These are phyloP conservation scores for Globisporangium acanthophoron DNA, from an alignment of 352 stramenopile genomes.

Conservation along the genomic window DNA sequence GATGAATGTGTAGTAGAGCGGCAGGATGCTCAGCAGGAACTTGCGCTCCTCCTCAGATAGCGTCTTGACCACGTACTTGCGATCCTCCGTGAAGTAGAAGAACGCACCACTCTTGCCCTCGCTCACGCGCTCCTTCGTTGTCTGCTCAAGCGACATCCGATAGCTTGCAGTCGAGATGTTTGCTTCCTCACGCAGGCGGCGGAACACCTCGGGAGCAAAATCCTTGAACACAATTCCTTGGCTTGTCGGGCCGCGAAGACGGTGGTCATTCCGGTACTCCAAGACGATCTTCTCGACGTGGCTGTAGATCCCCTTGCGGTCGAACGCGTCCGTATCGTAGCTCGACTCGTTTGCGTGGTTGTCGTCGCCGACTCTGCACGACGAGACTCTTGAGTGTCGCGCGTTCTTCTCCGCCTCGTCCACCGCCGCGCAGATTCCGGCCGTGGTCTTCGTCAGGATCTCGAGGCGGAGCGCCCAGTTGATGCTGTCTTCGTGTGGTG, in stretches of 20 bases:
- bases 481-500: slow-evolving; percentile 71
- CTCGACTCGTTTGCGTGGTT: neutral
- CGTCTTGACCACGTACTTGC: slow-evolving; percentile 83
- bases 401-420: slow-evolving; percentile 61
- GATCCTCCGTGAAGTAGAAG: slow-evolving; percentile 82
- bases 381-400: slow-evolving; percentile 24
- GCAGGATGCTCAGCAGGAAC: slow-evolving; percentile 68
- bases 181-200: slow-evolving; percentile 52
- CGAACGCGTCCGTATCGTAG: slow-evolving; percentile 32
- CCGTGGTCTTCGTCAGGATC: slow-evolving; percentile 83
- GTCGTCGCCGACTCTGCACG: slow-evolving; percentile 8
- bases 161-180: slow-evolving; percentile 64
- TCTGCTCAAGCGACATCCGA: slow-evolving; percentile 60
- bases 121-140: slow-evolving; percentile 72
- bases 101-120: slow-evolving; percentile 81
- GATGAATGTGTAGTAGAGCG: slow-evolving; percentile 65
- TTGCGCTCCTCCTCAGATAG: slow-evolving; percentile 69
- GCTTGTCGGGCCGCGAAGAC: slow-evolving; percentile 26
- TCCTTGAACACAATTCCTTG: slow-evolving; percentile 77
- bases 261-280: slow-evolving; percentile 54
- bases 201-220: slow-evolving; percentile 77
- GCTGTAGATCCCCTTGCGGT: slow-evolving; percentile 65
- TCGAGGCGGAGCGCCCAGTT: slow-evolving; percentile 85
- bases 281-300: slow-evolving; percentile 74
- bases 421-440: slow-evolving; percentile 77